Evolutionary conservation across 139 green algal species (phyloP), one percentile per base, ranked within the genome.

Genomic region (Tetraselmis striata): DNA sequence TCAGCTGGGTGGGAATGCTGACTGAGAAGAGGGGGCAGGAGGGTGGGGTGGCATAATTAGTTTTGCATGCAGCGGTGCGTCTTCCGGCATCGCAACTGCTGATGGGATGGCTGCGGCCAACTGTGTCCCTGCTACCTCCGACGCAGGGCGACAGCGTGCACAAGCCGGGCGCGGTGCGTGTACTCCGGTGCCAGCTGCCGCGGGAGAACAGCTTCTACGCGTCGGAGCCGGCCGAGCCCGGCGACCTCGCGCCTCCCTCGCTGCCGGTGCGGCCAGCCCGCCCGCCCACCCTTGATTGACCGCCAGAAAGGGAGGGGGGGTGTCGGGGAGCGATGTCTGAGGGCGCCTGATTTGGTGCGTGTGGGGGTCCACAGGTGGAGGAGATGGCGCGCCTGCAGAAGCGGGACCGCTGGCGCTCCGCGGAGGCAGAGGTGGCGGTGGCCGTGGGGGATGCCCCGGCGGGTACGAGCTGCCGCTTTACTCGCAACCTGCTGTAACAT

Each of bases 141-240:
- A 1, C 59, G 22, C 81, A 92, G 67, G 93, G 93, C 0, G 83
- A 83, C 31, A 80, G 87, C 28, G 78, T 95, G 77, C 67, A 75
- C 5, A 45, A 86, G 74, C 83, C 90, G 59, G 92, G 90, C 30
- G 87, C 84, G 26, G 91, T 94, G 27, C 86, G 88, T 0, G 93
- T 92, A 23, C 88, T 96, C 28, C 90, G 94, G n/a, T 95, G 91
- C 84, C 94, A 98, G 84, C 85, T 98, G 79, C 86, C 85, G 0
- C 89, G 94, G 0, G 29, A 45, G 31, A 98, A 98, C 80, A 59
- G 78, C 5, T 97, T 90, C 82, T 98, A 98, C 81, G 59, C 59
- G 0, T 82, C 77, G 30, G 82, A 93, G 1, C 93, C 93, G 23
- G 84, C 91, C 23, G 81, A 29, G 28, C 67, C 87, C 23, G 32